Conservation (phyloP, 306 rosid genomes). For the Casuarina glauca region DNA sequence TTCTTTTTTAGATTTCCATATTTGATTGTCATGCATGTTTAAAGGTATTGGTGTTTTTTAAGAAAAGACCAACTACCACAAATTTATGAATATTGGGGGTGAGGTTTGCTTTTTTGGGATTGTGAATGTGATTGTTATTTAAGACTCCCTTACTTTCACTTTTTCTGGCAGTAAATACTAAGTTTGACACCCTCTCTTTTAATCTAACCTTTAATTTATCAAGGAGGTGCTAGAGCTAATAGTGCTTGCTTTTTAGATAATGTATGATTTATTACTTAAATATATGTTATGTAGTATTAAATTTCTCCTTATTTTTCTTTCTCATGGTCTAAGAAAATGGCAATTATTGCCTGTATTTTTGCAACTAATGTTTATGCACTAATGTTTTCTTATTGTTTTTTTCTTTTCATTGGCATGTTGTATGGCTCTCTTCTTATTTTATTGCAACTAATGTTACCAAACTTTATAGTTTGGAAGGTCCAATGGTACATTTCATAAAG, state of each 20-base stretch:
- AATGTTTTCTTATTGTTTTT: neutral
- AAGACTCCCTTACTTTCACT: neutral
- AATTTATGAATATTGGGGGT: neutral
- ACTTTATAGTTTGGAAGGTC: slow-evolving; percentile 82
- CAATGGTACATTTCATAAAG: slow-evolving; percentile 67
- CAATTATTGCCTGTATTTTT: slow-evolving; percentile 71
- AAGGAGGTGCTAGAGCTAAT: neutral
- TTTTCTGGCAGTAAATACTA: neutral
- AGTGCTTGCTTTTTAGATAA: neutral
- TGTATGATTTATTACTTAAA: neutral
- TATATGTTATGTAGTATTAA: neutral
- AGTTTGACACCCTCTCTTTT: neutral
- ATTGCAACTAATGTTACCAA: slow-evolving; percentile 12
- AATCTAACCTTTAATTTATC: neutral
- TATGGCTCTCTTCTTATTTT: neutral
- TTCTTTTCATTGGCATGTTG: neutral
- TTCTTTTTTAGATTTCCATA: neutral
- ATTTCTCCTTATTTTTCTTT: neutral
- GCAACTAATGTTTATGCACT: slow-evolving; percentile 65
- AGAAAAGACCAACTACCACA: neutral
- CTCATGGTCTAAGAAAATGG: slow-evolving; percentile 93
- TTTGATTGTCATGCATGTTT: neutral
- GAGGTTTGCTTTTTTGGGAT: neutral
- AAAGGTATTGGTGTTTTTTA: neutral
- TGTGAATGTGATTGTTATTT: neutral